Conservation (phyloP, 371 early-diverging fungal genomes). For the Apophysomyces sp. region DNA sequence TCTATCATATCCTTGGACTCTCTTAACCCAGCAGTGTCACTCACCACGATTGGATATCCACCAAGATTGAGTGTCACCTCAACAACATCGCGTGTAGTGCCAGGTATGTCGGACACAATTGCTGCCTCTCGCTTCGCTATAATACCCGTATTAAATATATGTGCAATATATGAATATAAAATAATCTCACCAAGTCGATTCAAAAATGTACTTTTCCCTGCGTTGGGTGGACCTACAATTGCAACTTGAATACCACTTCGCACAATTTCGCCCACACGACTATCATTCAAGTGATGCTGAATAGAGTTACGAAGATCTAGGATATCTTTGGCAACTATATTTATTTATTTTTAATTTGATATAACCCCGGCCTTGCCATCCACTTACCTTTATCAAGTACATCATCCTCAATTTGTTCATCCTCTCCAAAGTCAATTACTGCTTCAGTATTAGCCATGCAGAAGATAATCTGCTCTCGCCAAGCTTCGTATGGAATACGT, state of each 20-base stretch:
- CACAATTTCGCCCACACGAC: conserved; percentile 72
- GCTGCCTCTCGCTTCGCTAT: conserved; percentile 74
- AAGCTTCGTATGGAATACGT: conserved; percentile 57
- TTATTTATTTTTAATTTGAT: not conserved
- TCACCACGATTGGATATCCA: conserved; percentile 73
- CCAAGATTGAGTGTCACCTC: conserved; percentile 74
- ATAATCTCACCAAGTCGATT: conserved; percentile 60
- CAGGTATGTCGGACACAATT: conserved; percentile 78
- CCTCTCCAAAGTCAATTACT: conserved; percentile 83
- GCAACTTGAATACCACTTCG: conserved; percentile 72
- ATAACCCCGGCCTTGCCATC: not conserved
- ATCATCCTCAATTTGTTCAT: conserved; percentile 78
- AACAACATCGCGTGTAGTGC: conserved; percentile 82
- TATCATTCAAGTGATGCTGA: conserved; percentile 58
- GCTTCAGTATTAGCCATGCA: conserved; percentile 75
- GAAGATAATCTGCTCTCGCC: conserved; percentile 63
- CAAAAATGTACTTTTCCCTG: conserved; percentile 79
- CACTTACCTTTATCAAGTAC: conserved; percentile 54
- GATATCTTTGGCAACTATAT: conserved; percentile 15
- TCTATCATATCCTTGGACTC: conserved; percentile 67
- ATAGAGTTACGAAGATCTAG: conserved; percentile 33
- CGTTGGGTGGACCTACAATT: conserved; percentile 81
- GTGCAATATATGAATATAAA: not conserved
- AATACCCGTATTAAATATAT: not conserved
- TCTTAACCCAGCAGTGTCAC: conserved; percentile 82